phyloP scores from a whole-genome alignment of 257 asterid species.

The Solanum appendiculatum region DNA sequence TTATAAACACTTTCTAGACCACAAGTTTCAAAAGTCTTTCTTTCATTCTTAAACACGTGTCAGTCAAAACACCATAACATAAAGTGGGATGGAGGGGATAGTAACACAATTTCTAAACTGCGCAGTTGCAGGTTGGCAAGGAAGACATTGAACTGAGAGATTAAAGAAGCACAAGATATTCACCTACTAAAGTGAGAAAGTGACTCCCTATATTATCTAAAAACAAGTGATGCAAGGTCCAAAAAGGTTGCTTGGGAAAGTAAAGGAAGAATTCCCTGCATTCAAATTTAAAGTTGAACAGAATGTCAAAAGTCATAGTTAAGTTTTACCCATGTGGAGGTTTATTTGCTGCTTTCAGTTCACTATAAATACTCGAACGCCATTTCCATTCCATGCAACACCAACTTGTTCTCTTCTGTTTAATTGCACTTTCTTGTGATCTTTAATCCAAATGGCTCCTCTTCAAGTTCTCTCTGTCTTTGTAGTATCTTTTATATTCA shows the following conservation, averaged over 20 bases:
- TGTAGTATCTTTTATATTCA: slow-evolving; percentile 25
- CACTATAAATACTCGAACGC: slow-evolving; percentile 29
- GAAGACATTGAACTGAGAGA: neutral
- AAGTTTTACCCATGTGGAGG: slow-evolving; percentile 8
- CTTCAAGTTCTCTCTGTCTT: slow-evolving; percentile 10
- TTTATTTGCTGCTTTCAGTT: neutral
- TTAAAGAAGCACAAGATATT: neutral
- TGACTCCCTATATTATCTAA: neutral
- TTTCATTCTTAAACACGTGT: neutral
- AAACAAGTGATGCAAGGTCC: slow-evolving; percentile 1
- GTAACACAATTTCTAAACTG: neutral
- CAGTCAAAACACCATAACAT: neutral
- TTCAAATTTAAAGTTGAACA: neutral
- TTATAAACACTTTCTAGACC: neutral
- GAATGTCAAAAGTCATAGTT: slow-evolving; percentile 13
- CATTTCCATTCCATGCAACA: slow-evolving; percentile 14
- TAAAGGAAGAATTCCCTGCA: neutral
- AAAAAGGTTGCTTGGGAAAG: slow-evolving; percentile 11
- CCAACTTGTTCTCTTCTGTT: slow-evolving; percentile 8
- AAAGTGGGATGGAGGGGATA: neutral
- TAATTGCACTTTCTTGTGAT: neutral
- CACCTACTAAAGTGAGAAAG: neutral
- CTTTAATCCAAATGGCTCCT: slow-evolving; percentile 14
- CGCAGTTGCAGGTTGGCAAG: neutral
- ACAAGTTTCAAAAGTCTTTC: neutral